A percentile compares a stretch with the other conserved stretches of the same genome.
Evolutionary conservation across 345 rosid species (phyloP).

Genomic region (Laguncularia racemosa): DNA sequence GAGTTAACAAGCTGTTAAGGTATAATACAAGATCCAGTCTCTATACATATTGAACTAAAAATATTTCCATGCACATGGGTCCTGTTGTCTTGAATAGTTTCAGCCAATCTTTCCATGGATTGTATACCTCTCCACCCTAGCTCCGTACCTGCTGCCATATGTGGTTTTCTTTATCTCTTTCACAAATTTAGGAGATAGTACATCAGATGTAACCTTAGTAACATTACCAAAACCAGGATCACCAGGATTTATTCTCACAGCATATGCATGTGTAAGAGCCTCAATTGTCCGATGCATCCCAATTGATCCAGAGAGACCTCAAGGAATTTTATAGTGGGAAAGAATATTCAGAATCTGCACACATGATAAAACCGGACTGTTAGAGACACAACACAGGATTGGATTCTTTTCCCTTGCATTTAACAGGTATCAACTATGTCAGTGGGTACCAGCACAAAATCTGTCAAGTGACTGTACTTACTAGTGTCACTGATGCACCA

Average conservation of each 20-base stretch:
- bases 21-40: too few species aligned
- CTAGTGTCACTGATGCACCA: slow-evolving; percentile 46
- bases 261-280: slow-evolving; percentile 55
- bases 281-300: slow-evolving; percentile 52
- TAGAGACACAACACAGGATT: too few species aligned
- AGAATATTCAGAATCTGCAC: slow-evolving; percentile 45
- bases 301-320: slow-evolving; percentile 31
- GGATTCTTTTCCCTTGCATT: too few species aligned
- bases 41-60: too few species aligned
- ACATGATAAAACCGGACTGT: too few species aligned
- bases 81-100: too few species aligned
- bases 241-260: slow-evolving; percentile 58
- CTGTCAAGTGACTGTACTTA: slow-evolving; percentile 12
- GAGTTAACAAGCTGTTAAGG: too few species aligned
- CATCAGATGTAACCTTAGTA: slow-evolving; percentile 34
- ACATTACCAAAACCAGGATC: slow-evolving; percentile 50
- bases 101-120: too few species aligned
- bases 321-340: slow-evolving; percentile 31
- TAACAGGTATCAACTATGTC: not conserved
- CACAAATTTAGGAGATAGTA: slow-evolving; percentile 27
- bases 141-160: slow-evolving; percentile 38
- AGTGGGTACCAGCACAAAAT: not conserved
- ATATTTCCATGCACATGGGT: too few species aligned
- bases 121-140: too few species aligned
- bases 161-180: slow-evolving; percentile 30